These are phyloP conservation scores for Fusarium sulawesiense DNA, from an alignment of 2,329 filamentous ascomycete species.

Conservation along the genomic window DNA sequence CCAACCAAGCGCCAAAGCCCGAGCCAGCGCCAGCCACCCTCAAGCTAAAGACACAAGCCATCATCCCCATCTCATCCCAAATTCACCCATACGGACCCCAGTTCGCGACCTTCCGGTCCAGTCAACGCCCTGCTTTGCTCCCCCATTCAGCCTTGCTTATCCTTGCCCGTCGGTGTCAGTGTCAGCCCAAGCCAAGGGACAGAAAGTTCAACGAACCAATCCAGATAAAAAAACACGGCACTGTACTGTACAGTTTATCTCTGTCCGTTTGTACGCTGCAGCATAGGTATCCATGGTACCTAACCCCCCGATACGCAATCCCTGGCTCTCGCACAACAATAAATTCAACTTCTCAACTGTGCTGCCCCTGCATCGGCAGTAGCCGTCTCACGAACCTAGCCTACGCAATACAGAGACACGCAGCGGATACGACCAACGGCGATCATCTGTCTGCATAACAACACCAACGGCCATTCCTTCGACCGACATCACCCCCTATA, in stretches of 20 bases:
- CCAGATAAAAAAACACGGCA: conserved; percentile 8
- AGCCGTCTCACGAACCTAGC: conserved; percentile 39
- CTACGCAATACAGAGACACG: conserved; percentile 45
- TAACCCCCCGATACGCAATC: conserved; percentile 17
- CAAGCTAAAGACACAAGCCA: conserved; percentile 36
- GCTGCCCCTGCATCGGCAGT: conserved; percentile 43
- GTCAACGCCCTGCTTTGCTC: conserved; percentile 33
- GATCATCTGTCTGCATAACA: conserved; percentile 20
- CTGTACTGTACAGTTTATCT: conserved; percentile 5
- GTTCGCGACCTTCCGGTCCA: conserved; percentile 34
- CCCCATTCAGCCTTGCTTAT: conserved; percentile 42
- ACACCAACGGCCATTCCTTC: conserved; percentile 22
- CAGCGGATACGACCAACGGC: conserved; percentile 38
- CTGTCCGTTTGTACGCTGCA: conserved; percentile 7
- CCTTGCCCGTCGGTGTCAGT: conserved; percentile 31
- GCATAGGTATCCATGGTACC: conserved; percentile 12
- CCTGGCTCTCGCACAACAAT: conserved; percentile 28
- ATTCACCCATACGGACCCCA: conserved; percentile 32
- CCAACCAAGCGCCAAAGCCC: conserved; percentile 28
- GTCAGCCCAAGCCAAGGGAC: conserved; percentile 36
- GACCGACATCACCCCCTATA: conserved; percentile 17
- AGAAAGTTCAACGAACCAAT: conserved; percentile 34
- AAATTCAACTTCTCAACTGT: conserved; percentile 26
- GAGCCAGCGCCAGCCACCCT: conserved; percentile 33
- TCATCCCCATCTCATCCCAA: conserved; percentile 28